Evolutionary conservation across 2,329 filamentous ascomycete species (phyloP).

Genomic region (Teratosphaeria zuluensis): DNA sequence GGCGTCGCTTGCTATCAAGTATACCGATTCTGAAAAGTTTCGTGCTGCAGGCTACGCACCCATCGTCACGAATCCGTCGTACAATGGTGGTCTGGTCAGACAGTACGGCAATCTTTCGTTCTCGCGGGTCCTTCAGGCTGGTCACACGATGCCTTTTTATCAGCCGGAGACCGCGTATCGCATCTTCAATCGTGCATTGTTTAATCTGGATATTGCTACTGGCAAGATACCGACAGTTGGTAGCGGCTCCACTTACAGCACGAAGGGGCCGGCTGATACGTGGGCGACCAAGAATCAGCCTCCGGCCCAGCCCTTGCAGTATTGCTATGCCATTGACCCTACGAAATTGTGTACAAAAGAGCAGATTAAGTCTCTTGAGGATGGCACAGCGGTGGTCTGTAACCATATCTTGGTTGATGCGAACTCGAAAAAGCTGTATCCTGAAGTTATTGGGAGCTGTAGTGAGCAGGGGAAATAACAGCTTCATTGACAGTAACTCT

Average conservation of each 20-base stretch:
- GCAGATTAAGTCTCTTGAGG: conserved; percentile 5
- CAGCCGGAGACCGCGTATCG: conserved; percentile 40
- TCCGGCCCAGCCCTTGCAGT: conserved; percentile 8
- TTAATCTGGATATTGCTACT: conserved; percentile 36
- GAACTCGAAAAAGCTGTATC: conserved; percentile 10
- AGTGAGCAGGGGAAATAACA: not conserved
- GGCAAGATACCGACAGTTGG: conserved; percentile 16
- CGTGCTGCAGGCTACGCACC: conserved; percentile 21
- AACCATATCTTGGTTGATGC: conserved; percentile 9
- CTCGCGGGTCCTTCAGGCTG: conserved; percentile 25
- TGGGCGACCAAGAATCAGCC: conserved; percentile 6
- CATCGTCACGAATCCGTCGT: conserved; percentile 18
- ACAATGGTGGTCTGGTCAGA: conserved; percentile 22
- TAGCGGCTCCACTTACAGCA: not conserved
- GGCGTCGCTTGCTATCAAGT: conserved; percentile 19
- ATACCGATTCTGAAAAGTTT: conserved; percentile 13
- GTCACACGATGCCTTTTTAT: conserved; percentile 28
- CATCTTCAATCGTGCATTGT: conserved; percentile 39
- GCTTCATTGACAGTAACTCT: not conserved
- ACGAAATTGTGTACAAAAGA: conserved; percentile 8
- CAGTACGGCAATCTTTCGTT: conserved; percentile 28
- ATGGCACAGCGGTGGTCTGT: conserved; percentile 7
- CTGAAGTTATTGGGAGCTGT: conserved; percentile 1
- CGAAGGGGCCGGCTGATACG: conserved; percentile 4
- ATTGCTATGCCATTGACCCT: conserved; percentile 10